phyloP scores from a whole-genome alignment of 2,329 filamentous ascomycete genomes.

The Arachnomyces sp. region DNA sequence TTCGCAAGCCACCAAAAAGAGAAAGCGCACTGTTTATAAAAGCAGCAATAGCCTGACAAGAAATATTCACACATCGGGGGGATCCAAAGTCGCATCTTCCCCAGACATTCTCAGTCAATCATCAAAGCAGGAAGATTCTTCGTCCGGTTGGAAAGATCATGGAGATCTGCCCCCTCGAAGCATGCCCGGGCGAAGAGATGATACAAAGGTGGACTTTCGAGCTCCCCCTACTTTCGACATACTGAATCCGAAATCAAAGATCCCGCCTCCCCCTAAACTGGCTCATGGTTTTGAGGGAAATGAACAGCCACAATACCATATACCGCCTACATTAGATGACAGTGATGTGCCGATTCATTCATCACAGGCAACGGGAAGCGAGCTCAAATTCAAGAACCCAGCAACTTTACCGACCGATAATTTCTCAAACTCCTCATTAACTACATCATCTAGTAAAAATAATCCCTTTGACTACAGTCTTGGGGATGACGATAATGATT shows the following conservation, averaged over 20 bases:
- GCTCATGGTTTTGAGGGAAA: too few relatives aligned
- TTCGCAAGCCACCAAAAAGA: conserved; percentile 16
- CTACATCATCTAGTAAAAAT: conserved; percentile 17
- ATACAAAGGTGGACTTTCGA: too few relatives aligned
- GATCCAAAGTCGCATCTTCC: conserved; percentile 11
- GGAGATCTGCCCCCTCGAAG: too few relatives aligned
- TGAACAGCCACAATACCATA: conserved; percentile 1
- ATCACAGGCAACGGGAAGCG: conserved; percentile 6
- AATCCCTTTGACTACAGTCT: conserved; percentile 13
- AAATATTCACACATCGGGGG: conserved; percentile 10
- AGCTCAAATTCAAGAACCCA: conserved; percentile 20
- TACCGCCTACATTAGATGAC: conserved; percentile 4
- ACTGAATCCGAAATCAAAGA: too few relatives aligned
- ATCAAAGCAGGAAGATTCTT: conserved; percentile 5
- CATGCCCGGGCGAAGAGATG: too few relatives aligned
- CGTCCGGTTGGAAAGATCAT: conserved; percentile 5
- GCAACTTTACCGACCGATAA: conserved; percentile 16
- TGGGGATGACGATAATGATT: conserved; percentile 15
- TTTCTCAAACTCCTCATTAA: conserved; percentile 23
- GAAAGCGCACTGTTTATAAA: conserved; percentile 13
- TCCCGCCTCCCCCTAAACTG: too few relatives aligned
- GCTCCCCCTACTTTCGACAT: too few relatives aligned
- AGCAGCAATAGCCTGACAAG: conserved; percentile 3
- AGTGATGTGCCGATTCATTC: conserved; percentile 4
- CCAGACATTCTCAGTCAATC: conserved; percentile 7